A percentile compares a stretch with the other conserved stretches of the same genome.
These are phyloP conservation scores for Aspergillus diversus DNA, from an alignment of 495 filamentous ascomycete species.

Conservation along the genomic window DNA sequence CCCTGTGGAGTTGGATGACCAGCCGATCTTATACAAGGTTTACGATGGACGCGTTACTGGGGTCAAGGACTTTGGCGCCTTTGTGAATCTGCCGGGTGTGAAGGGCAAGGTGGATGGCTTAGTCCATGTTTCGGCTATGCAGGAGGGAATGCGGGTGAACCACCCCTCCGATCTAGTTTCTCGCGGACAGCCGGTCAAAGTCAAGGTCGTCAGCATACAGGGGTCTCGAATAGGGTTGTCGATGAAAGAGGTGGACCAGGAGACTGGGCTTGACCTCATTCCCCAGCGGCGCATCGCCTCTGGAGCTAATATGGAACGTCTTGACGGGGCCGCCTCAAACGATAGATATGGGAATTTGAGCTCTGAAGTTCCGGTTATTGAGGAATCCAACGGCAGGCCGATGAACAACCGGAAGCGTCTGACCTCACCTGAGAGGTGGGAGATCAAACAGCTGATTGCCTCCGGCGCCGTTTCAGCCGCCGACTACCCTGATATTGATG, in stretches of 20 bases:
- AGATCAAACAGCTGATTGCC: constrained; percentile 94
- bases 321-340: constrained; percentile 58
- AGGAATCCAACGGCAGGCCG: constrained; percentile 58
- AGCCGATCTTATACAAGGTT: constrained; percentile 80
- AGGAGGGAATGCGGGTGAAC: constrained; percentile 83
- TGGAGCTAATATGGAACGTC: constrained; percentile 85
- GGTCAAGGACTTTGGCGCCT: constrained; percentile 93
- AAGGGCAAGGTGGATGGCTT: constrained; percentile 89
- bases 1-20: constrained; percentile 77
- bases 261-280: constrained; percentile 80
- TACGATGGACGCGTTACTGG: constrained; percentile 90
- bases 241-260: constrained; percentile 97
- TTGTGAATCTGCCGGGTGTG: constrained; percentile 89
- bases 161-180: constrained; percentile 87
- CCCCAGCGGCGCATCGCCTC: constrained; percentile 83
- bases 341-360: constrained; percentile 62
- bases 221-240: constrained; percentile 79
- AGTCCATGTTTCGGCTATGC: constrained; percentile 95
- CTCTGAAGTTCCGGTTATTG: constrained; percentile 67
- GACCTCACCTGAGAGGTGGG: constrained; percentile 96
- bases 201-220: constrained; percentile 90
- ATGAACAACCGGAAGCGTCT: constrained; percentile 79
- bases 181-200: constrained; percentile 81
- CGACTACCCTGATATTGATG: constrained; percentile 93
- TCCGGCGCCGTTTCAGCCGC: constrained; percentile 88